A percentile compares a stretch with the other conserved stretches of the same genome.
Evolutionary conservation across 2,329 filamentous ascomycete genomes (phyloP).

Genomic region (Dothideomycetes sp.): DNA sequence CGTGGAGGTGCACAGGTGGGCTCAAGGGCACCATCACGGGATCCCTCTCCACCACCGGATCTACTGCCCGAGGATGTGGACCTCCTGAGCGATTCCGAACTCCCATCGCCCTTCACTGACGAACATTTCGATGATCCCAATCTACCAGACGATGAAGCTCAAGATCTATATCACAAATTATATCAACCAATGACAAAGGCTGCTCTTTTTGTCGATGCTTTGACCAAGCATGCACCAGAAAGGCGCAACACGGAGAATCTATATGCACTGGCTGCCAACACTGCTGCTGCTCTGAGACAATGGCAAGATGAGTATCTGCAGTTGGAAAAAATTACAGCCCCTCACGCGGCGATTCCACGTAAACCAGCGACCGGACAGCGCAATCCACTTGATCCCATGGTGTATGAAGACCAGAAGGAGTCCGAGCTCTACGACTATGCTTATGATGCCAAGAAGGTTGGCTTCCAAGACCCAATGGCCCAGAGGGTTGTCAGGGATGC

Average conservation of each 20-base stretch:
- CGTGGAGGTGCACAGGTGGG: conserved; percentile 6
- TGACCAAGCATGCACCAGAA: conserved; percentile 31
- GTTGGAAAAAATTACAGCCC: conserved; percentile 42
- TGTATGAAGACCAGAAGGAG: conserved; percentile 51
- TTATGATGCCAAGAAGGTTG: conserved; percentile 41
- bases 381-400: conserved; percentile 31
- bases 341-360: conserved; percentile 40
- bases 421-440: conserved; percentile 49
- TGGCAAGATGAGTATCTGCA: conserved; percentile 50
- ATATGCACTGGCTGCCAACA: conserved; percentile 44
- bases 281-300: conserved; percentile 38
- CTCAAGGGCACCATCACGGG: conserved; percentile 5
- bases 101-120: conserved; percentile 12
- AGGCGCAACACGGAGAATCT: conserved; percentile 41
- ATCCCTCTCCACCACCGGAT: conserved; percentile 20
- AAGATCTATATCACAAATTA: conserved; percentile 27
- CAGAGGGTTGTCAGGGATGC: conserved; percentile 38
- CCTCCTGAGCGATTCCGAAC: conserved; percentile 17
- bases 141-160: conserved; percentile 23
- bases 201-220: conserved; percentile 28
- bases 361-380: conserved; percentile 39
- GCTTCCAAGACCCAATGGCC: conserved; percentile 45
- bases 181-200: conserved; percentile 32
- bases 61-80: conserved; percentile 22
- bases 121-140: conserved; percentile 12